phyloP scores from a whole-genome alignment of 495 filamentous ascomycete species.

The Aspergillus bridgeri region DNA sequence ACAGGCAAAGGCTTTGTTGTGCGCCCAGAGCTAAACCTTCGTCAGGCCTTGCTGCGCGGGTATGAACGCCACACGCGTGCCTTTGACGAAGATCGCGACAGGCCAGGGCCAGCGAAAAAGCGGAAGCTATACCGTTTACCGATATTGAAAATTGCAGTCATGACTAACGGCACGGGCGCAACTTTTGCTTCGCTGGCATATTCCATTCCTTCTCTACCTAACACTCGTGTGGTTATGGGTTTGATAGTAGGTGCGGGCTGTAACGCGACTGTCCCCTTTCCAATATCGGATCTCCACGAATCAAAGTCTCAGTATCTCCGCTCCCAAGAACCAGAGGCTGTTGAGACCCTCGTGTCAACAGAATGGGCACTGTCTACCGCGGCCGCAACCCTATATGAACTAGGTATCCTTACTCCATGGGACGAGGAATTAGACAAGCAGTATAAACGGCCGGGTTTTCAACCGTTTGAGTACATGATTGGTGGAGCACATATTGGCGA shows the following conservation, averaged over 20 bases:
- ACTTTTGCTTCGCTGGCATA: slow-evolving; percentile 71
- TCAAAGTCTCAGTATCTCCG: slow-evolving; percentile 45
- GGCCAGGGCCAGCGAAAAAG: slow-evolving; percentile 16
- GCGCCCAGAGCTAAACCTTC: slow-evolving; percentile 62
- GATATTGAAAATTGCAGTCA: slow-evolving; percentile 59
- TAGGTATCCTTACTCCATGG: slow-evolving; percentile 61
- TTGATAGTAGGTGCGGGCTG: slow-evolving; percentile 74
- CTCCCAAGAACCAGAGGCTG: slow-evolving; percentile 32
- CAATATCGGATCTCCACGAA: slow-evolving; percentile 54
- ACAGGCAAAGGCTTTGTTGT: slow-evolving; percentile 81
- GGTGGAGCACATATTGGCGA: slow-evolving; percentile 60
- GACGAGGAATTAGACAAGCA: slow-evolving; percentile 57
- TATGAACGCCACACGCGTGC: slow-evolving; percentile 54
- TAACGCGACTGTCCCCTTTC: slow-evolving; percentile 70
- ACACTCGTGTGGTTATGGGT: slow-evolving; percentile 68
- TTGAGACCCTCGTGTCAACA: slow-evolving; percentile 67
- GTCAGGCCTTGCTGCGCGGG: slow-evolving; percentile 57
- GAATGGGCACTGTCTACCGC: slow-evolving; percentile 75
- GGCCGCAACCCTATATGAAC: slow-evolving; percentile 53
- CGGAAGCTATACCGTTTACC: slow-evolving; percentile 49
- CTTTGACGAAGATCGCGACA: slow-evolving; percentile 19
- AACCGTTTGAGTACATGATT: slow-evolving; percentile 80
- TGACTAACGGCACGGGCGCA: slow-evolving; percentile 72
- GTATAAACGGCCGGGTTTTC: slow-evolving; percentile 66
- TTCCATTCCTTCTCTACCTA: slow-evolving; percentile 47